Evolutionary conservation across 179 eudicot genomes (phyloP), one percentile per base, ranked within the genome.

Genomic region (Pouteria campechiana): DNA sequence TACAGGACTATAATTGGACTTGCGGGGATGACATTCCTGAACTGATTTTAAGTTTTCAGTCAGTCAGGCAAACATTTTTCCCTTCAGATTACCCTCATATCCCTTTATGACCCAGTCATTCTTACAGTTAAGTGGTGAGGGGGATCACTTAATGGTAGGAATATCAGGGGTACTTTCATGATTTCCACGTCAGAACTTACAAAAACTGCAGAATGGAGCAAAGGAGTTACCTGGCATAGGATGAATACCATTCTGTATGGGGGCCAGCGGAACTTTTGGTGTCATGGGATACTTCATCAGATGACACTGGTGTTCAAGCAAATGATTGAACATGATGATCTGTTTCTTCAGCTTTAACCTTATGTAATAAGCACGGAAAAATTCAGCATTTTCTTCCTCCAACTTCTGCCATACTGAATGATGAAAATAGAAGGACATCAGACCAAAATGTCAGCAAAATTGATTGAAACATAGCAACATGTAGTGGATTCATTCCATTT

Each of bases 361-460:
- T 68, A 82, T 77, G 69, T 81, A 90, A 63, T 90, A 90, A 12
- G 92, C 94, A 66, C 94, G 74, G 67, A 90, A 90, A 61, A 90
- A 90, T 24, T 87, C 98, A 0, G 94, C 92, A 75, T 90, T 90
- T 66, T 90, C 98, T 79, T 90, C 98, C 63, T 90, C 98, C 78
- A 90, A 55, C 49, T 90, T 90, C 79, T 90, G 95, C 98, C 98
- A 90, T 13, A 90, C 98, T 89, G 52, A 37, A 61, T 42, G 16
- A 48, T 42, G 32, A 34, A 19, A 54, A 2, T 24, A 11, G 32
- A 41, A 1, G 3, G 5, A 34, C 30, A n/a, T n/a, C n/a, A n/a
- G n/a, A n/a, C n/a, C n/a, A 19, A 37, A 5, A 37, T 4, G 10
- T 8, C 5, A 10, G 3, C 5, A 37, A 37, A 4, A 37, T 3